Base-by-base conservation (phyloP, 345 rosid genomes). In the Citrus glauca region DNA sequence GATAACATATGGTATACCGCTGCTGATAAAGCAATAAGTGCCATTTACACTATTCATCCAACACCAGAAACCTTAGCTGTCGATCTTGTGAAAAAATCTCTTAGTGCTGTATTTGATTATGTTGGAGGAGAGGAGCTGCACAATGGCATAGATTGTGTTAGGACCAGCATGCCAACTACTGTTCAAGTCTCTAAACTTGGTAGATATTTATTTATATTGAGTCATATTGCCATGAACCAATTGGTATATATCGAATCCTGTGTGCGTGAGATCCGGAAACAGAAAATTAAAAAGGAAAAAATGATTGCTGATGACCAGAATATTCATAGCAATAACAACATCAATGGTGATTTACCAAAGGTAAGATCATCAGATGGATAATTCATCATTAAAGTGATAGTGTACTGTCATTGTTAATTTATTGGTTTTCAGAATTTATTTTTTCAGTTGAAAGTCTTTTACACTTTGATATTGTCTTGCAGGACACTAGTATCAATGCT, bases 181-280 rank as follows among this genome's bases (percentile, higher is more conserved):
- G 87, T 90, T 82, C 97, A 91, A 80, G 97, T 87, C 28, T 78
- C 88, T 59, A 96, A 88, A 84, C 95, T 96, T 57, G 87, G 97
- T 79, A 91, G 96, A 90, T 96, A 78, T 80, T 86, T 96, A 74
- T 96, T 96, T 73, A 82, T 93, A 50, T n/a, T 76, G 63, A 96
- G 98, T 86, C 97, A 94, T 75, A 84, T 94, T 84, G 98, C 99
- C 82, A 88, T 96, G 99, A 91, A 90, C 85, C 99, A 96, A 83
- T 84, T 96, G 82, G 93, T 92, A 66, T 96, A 96, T 78, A 91
- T 94, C 78, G 99, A 96, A 89, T 89, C 91, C 70, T 92, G 97
- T 81, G 82, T 85, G 64, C 89, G 93, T 77, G 92, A 96, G 88
- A 90, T 96, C 82, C 89, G 85, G 80, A 92, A 90, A 82, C 99